These are phyloP conservation scores for Arabidopsis lyrata DNA, from an alignment of 441 rosid species.

Conservation along the genomic window DNA sequence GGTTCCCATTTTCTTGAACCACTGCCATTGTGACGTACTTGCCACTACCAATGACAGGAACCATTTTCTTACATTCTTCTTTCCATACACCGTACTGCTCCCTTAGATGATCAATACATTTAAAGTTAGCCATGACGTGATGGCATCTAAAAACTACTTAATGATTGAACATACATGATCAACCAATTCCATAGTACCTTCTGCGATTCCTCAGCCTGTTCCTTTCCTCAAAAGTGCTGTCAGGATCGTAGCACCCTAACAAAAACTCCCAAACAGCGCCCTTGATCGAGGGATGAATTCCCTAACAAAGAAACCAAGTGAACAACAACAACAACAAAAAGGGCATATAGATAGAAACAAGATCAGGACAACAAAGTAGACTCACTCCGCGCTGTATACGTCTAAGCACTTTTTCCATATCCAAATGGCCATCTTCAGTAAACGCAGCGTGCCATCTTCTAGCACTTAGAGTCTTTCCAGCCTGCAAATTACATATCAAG, in stretches of 20 bases:
- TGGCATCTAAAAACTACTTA: conserved; percentile 2
- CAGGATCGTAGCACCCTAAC: conserved; percentile 94
- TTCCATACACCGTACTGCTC: conserved; percentile 75
- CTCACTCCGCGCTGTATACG: conserved; percentile 92
- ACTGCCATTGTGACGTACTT: conserved; percentile 61
- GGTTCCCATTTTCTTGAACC: conserved; percentile 63
- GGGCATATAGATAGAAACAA: not conserved
- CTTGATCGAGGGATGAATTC: conserved; percentile 91
- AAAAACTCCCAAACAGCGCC: conserved; percentile 94
- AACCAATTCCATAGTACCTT: conserved; percentile 51
- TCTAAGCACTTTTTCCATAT: conserved; percentile 81
- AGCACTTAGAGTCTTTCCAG: conserved; percentile 89
- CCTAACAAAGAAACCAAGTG: conserved; percentile 57
- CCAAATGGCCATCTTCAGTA: conserved; percentile 83
- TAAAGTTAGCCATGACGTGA: conserved; percentile 37
- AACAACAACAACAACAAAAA: conserved; percentile 27
- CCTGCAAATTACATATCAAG: conserved; percentile 45
- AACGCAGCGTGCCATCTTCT: conserved; percentile 94
- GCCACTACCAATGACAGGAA: conserved; percentile 82
- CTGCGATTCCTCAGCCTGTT: conserved; percentile 64
- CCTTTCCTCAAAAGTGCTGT: conserved; percentile 80
- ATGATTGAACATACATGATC: not conserved
- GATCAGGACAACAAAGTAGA: not conserved
- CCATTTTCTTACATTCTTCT: conserved; percentile 70
- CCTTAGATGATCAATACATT: conserved; percentile 52